Conservation (phyloP, 1,139 yeast species). For the Yamadazyma epiphylla region DNA sequence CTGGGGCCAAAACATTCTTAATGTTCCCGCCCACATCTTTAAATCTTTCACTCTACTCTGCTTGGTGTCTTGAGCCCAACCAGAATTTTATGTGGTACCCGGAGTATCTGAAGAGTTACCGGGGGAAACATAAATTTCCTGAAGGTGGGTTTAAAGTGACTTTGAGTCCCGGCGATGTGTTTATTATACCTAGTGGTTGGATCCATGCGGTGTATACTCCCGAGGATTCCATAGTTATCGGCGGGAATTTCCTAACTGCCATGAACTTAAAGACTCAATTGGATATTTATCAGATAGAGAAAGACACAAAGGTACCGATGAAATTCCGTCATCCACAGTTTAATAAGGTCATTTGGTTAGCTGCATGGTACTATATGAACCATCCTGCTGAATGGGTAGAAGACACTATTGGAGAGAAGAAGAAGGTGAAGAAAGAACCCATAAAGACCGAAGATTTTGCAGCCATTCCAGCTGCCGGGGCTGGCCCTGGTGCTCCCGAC, state of each 20-base stretch:
- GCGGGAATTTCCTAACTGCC: constrained; percentile 79
- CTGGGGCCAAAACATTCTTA: constrained; percentile 70
- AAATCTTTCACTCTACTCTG: constrained; percentile 58
- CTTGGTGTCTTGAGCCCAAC: constrained; percentile 69
- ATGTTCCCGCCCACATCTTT: constrained; percentile 72
- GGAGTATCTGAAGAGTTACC: constrained; percentile 31
- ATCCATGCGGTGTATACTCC: constrained; percentile 90
- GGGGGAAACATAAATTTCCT: constrained; percentile 23
- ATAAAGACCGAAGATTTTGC: background rate
- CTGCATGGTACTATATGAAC: constrained; percentile 43
- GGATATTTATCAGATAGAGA: constrained; percentile 58
- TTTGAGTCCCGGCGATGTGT: constrained; percentile 64
- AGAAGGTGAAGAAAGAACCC: constrained; percentile 8
- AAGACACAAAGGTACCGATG: constrained; percentile 65
- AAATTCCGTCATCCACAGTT: constrained; percentile 79
- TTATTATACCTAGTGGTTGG: constrained; percentile 90
- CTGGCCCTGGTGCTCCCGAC: background rate
- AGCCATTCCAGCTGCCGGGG: background rate
- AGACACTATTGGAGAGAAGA: constrained; percentile 9
- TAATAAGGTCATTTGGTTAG: constrained; percentile 65
- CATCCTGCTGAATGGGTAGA: constrained; percentile 18
- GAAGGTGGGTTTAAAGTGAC: constrained; percentile 61
- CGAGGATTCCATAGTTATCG: constrained; percentile 73
- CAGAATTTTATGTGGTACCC: constrained; percentile 71
- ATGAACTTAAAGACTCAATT: constrained; percentile 62